Base-by-base conservation (phyloP, 1,284 basidiomycete genomes). In the Somion occarium region DNA sequence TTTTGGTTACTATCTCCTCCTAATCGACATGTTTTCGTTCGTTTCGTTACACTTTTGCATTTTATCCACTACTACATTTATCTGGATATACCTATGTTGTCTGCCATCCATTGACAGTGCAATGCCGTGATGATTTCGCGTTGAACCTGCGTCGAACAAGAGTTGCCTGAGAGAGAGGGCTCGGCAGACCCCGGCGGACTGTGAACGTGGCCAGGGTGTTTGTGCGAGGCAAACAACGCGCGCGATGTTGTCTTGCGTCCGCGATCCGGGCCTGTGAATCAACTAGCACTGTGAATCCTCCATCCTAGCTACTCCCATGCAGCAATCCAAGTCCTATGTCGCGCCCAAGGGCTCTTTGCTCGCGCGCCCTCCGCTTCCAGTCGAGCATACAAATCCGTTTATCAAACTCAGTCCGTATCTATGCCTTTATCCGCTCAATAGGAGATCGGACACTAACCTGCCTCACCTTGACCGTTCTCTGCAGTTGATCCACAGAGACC, bases 281-380 rank as follows among this genome's bases (percentile, higher is more conserved):
- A 7, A 7, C 30, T 15, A 34, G 30, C 30, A 34, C 30, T 15
- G 15, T 34, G 15, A 7, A 7, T 34, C 30, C 30, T 34, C 15
- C 30, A 34, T 34, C 30, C 30, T 15, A 34, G 30, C 30, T 15
- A 34, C 15, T 7, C 30, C 30, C 15, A 7, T 34, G 7, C 30
- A 34, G 30, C 44, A 19, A 45, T 9, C 13, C 15, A 22, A 5
- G 18, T 5, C 13, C 11, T 26, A 56, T 39, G 43, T 54, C 24
- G 38, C 53, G 2, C 54, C 58, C 11, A 57, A 58, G 49, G 25
- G 55, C 7, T 49, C 55, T 19, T 47, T 61, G 27, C 7, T 34
- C 30, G 59, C 61, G 30, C 68, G 75, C 47, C 74, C 74, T 1
- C 59, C 65, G 5, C 61, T 77, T 0, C 76, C 75, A 23, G 5